phyloP scores from a whole-genome alignment of 2,329 filamentous ascomycete species.

The Fusarium torreyae region DNA sequence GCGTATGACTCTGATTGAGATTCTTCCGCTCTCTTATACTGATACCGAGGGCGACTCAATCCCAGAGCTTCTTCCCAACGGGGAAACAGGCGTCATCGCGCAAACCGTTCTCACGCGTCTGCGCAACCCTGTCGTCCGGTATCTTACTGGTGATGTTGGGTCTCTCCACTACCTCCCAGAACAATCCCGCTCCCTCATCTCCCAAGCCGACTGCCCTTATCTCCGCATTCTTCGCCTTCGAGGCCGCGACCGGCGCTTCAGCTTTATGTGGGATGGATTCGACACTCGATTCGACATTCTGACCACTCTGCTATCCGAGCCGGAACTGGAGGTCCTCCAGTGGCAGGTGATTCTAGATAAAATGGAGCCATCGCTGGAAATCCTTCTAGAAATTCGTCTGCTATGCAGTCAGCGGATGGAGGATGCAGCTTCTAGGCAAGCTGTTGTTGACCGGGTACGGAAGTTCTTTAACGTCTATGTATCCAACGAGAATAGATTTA shows the following conservation, averaged over 20 bases:
- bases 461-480: conserved; percentile 46
- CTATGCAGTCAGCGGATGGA: conserved; percentile 36
- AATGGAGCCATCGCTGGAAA: conserved; percentile 47
- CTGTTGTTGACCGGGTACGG: conserved; percentile 41
- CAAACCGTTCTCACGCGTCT: conserved; percentile 60
- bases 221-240: conserved; percentile 56
- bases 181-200: conserved; percentile 23
- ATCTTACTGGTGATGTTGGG: conserved; percentile 60
- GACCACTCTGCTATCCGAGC: conserved; percentile 41
- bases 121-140: conserved; percentile 61
- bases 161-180: conserved; percentile 57
- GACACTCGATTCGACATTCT: conserved; percentile 58
- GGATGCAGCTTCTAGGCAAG: conserved; percentile 13
- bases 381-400: conserved; percentile 48
- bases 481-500: conserved; percentile 52
- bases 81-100: conserved; percentile 56
- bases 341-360: conserved; percentile 60
- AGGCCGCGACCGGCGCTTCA: conserved; percentile 60
- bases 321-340: conserved; percentile 54
- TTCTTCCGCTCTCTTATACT: conserved; percentile 49
- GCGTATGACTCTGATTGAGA: conserved; percentile 56
- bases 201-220: conserved; percentile 43
- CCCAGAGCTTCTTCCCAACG: conserved; percentile 46
- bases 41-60: not conserved
- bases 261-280: conserved; percentile 59